These are phyloP conservation scores for Blastocystis sp. DNA, from an alignment of 352 stramenopile species.

Conservation along the genomic window DNA sequence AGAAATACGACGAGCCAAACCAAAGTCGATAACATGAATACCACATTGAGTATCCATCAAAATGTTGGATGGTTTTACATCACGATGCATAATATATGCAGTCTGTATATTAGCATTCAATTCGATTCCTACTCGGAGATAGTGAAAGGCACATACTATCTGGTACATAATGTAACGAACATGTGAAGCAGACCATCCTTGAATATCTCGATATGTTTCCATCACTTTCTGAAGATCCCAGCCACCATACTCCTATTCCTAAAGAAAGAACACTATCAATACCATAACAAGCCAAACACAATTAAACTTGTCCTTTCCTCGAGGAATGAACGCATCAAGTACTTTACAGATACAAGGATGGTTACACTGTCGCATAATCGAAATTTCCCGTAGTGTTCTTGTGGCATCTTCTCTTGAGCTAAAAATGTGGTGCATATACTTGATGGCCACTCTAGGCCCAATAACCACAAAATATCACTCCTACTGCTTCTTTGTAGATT, in stretches of 20 bases:
- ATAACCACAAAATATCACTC: background rate
- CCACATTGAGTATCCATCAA: slow-evolving; percentile 96
- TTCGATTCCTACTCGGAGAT: background rate
- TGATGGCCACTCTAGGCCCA: slow-evolving; percentile 45
- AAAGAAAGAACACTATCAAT: background rate
- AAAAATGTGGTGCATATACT: slow-evolving; percentile 60
- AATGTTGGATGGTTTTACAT: slow-evolving; percentile 91
- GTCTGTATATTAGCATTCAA: background rate
- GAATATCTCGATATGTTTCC: slow-evolving; percentile 42
- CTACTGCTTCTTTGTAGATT: slow-evolving; percentile 24
- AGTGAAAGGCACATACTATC: slow-evolving; percentile 60
- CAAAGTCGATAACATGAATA: slow-evolving; percentile 93
- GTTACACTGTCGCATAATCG: slow-evolving; percentile 63
- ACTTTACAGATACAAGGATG: slow-evolving; percentile 63
- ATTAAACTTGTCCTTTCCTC: slow-evolving; percentile 41
- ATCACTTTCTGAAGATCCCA: slow-evolving; percentile 64
- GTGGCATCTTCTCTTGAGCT: slow-evolving; percentile 38
- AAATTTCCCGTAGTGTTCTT: slow-evolving; percentile 62
- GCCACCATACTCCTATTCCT: slow-evolving; percentile 53
- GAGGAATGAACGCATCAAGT: slow-evolving; percentile 46
- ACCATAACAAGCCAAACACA: slow-evolving; percentile 64
- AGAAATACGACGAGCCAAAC: slow-evolving; percentile 82
- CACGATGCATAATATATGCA: slow-evolving; percentile 86
- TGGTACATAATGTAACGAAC: slow-evolving; percentile 62
- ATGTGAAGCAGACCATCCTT: slow-evolving; percentile 42